Base-by-base conservation (phyloP, 106 monocot genomes). In the Agapanthus africanus region DNA sequence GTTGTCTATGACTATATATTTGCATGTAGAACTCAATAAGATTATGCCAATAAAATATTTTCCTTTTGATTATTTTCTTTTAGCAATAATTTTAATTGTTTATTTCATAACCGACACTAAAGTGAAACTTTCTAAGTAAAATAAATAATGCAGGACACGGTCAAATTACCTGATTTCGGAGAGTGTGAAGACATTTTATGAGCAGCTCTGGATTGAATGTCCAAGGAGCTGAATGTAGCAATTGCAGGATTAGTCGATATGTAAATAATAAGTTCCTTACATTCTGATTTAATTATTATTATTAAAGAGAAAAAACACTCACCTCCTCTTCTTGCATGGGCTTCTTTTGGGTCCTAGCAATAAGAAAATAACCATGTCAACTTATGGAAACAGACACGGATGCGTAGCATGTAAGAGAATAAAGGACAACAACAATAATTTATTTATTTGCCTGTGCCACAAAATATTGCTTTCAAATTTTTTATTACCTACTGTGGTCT, bases 291-390 rank as follows among this genome's bases (percentile, higher is more conserved):
- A 25, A 25, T 37, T 35, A 21, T 37, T 41, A 26, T n/a, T n/a
- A n/a, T n/a, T n/a, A n/a, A n/a, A n/a, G n/a, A n/a, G n/a, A 2
- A 67, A 37, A 39, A 76, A 18, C 10, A 59, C 82, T 56, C 26
- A 91, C 95, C 95, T 89, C 97, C 97, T 77, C 97, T 86, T 78
- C 97, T 97, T 72, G 92, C 97, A 81, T 97, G 88, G 47, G 95
- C 95, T 82, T 97, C 97, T 67, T 86, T 46, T n/a, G 97, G 89
- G 70, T 97, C 69, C 95, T 95, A 77, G 15, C 39, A 70, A 71
- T 10, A 8, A 46, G 31, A 63, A 70, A 63, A 56, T 30, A 62
- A 37, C 1, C 16, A 69, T 54, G 35, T 70, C 38, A 49, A 40
- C 19, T 40, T 18, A 56, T 25, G 47, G 23, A 26, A 66, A 42